These are phyloP conservation scores for Discostella stelligeroides DNA, from an alignment of 108 stramenopile species.

Conservation along the genomic window DNA sequence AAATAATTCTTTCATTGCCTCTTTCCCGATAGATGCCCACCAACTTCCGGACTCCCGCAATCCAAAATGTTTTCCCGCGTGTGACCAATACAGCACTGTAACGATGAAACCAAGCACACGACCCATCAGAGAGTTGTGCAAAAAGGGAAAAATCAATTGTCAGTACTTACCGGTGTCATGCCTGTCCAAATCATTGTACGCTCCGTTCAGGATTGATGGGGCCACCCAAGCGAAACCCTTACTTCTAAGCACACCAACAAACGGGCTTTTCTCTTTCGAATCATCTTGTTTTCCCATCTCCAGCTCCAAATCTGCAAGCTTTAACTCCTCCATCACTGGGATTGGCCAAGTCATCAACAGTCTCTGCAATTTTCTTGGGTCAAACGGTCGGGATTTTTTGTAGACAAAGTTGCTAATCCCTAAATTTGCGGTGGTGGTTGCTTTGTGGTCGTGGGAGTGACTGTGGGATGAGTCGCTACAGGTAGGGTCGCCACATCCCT, in stretches of 20 bases:
- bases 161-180: constrained; percentile 7
- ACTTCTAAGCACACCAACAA: constrained; percentile 76
- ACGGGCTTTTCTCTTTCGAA: constrained; percentile 36
- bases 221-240: constrained; percentile 96
- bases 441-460: constrained; percentile 59
- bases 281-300: constrained; percentile 29
- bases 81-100: constrained; percentile 90
- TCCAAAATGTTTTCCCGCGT: constrained; percentile 90
- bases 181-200: constrained; percentile 20
- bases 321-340: constrained; percentile 76
- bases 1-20: constrained; percentile 63
- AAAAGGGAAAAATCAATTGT: constrained; percentile 10
- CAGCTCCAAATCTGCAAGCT: constrained; percentile 43
- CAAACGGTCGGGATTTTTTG: constrained; percentile 78
- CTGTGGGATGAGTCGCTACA: constrained; percentile 46
- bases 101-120: background rate
- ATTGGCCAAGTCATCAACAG: constrained; percentile 74
- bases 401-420: constrained; percentile 91
- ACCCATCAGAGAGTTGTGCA: constrained; percentile 47
- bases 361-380: constrained; percentile 50
- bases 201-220: constrained; percentile 59
- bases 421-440: constrained; percentile 62
- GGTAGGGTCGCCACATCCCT: constrained; percentile 45
- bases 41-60: constrained; percentile 81
- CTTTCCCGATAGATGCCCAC: constrained; percentile 80